Conservation (phyloP, 306 rosid genomes). For the Abrus precatorius region DNA sequence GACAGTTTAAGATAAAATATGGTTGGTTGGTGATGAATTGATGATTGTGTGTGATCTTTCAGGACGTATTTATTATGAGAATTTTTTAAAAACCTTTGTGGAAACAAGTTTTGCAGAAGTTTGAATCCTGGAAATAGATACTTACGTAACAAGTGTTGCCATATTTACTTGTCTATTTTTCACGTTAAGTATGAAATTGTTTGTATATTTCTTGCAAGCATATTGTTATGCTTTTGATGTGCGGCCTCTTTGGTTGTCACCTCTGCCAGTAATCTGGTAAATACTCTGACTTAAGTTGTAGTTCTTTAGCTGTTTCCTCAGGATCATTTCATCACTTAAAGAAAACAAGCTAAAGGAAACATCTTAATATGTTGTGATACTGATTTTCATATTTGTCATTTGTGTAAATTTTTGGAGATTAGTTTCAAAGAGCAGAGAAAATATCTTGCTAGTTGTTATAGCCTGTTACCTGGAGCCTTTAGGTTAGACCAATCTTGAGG, state of each 20-base stretch:
- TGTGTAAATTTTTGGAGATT: constrained; percentile 17
- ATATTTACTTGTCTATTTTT: not conserved
- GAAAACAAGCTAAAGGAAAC: not conserved
- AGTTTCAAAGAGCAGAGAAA: constrained; percentile 1
- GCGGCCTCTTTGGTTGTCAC: constrained; percentile 4
- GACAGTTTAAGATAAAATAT: not conserved
- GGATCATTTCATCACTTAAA: constrained; percentile 22
- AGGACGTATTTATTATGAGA: not conserved
- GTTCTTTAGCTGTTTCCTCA: constrained; percentile 24
- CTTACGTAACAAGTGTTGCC: not conserved
- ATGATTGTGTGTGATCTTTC: not conserved
- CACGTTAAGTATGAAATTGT: not conserved
- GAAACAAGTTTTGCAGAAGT: constrained; percentile 1
- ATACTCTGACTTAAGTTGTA: constrained; percentile 4
- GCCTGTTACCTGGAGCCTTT: not conserved
- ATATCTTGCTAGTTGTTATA: not conserved
- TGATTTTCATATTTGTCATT: not conserved
- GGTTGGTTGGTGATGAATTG: not conserved
- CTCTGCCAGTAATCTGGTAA: constrained; percentile 12
- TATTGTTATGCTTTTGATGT: not conserved
- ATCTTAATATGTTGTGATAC: not conserved
- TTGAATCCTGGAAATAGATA: not conserved
- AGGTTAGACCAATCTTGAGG: constrained; percentile 18
- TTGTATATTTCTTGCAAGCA: constrained; percentile 7
- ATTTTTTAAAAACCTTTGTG: not conserved